A percentile compares a stretch with the other conserved stretches of the same genome.
Conservation (phyloP, 345 rosid species). For the Lepidium africanum region DNA sequence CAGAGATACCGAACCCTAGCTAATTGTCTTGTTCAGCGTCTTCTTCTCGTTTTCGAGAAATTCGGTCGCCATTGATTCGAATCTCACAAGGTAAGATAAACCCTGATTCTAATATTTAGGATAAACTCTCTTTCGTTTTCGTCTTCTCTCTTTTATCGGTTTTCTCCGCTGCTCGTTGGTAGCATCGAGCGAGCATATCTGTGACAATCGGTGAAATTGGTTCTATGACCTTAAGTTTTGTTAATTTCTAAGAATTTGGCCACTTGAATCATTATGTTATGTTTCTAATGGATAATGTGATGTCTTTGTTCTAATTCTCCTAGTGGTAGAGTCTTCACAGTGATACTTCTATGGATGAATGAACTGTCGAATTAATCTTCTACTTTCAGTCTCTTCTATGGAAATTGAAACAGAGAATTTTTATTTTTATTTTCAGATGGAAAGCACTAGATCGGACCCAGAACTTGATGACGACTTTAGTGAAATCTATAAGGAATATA, state of each 20-base stretch:
- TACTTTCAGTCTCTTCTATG: neutral
- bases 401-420: neutral
- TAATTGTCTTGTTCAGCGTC: neutral
- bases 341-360: neutral
- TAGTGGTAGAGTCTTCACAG: neutral
- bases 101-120: neutral
- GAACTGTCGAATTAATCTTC: neutral
- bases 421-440: slow-evolving; percentile 42
- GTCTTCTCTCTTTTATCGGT: neutral
- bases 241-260: neutral
- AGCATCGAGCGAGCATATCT: slow-evolving; percentile 1
- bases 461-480: slow-evolving; percentile 89
- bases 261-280: neutral
- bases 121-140: neutral
- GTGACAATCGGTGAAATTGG: neutral
- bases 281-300: neutral
- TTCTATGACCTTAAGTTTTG: neutral
- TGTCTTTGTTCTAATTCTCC: neutral
- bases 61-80: slow-evolving; percentile 20
- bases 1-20: slow-evolving; percentile 14
- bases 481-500: slow-evolving; percentile 93
- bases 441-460: slow-evolving; percentile 55
- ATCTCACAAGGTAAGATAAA: slow-evolving; percentile 6
- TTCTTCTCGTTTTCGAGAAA: slow-evolving; percentile 1
- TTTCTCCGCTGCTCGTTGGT: neutral